Evolutionary conservation across 2,329 filamentous ascomycete species (phyloP), one percentile per base, ranked within the genome.

Genomic region (Xylariaceae sp.): DNA sequence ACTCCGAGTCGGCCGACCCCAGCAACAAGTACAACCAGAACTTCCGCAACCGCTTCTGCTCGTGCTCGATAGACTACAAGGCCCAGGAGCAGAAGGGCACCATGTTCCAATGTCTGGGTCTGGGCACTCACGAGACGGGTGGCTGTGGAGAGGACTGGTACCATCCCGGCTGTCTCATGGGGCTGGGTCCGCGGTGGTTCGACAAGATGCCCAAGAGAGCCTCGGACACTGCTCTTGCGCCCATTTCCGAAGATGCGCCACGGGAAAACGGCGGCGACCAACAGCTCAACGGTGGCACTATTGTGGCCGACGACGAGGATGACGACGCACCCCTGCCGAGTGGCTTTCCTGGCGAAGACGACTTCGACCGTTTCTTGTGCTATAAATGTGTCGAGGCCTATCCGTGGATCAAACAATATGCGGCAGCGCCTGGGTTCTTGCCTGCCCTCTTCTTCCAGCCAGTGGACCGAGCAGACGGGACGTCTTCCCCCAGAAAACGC

Each of bases 101-200:
- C 24, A 98, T 98, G 92, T 98, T 93, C 49, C 92, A 98, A 58
- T 98, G 92, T 54, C 59, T 96, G 3, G 90, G 90, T 0, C 65
- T 96, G 1, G 88, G 87, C 1, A 82, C 77, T 0, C 70, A 75
- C 10, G 83, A 90, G 45, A 80, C 81, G 1, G 89, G 89, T 12
- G 90, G 89, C 4, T 96, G 90, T 59, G 90, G 90, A 10, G 90
- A 96, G 62, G 90, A 96, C 54, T 96, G 90, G 90, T 96, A 87
- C 72, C 90, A 96, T 62, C 87, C 90, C 1, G 88, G 92, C 42
- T 96, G 90, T 54, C 65, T 96, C 6, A 77, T 94, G 31, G 89
- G 89, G 5, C 63, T 93, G 46, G 78, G 81, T 1, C 75, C 86
- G 9, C 72, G 77, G 38, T 89, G 83, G 77, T 77, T 69, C 43